Percentiles rank a stretch among this genome's conserved stretches.
phyloP scores from a whole-genome alignment of 1,284 basidiomycete genomes.

The Phenoliferia sp. region DNA sequence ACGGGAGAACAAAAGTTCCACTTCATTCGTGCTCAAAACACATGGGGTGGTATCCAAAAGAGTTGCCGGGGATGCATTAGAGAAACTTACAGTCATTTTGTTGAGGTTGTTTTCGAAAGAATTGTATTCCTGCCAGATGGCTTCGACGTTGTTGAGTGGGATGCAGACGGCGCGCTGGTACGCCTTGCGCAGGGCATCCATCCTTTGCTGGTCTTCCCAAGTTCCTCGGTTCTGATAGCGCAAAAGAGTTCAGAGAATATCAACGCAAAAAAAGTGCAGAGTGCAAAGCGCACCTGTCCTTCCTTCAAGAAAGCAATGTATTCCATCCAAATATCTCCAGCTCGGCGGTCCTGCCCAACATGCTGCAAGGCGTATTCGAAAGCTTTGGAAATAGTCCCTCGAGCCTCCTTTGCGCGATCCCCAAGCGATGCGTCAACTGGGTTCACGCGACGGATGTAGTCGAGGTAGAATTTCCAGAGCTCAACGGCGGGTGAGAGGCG shows the following conservation, averaged over 20 bases:
- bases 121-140: conserved; percentile 92
- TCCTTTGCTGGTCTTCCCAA: conserved; percentile 95
- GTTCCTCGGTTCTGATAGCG: conserved; percentile 61
- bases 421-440: conserved; percentile 46
- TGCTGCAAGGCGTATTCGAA: conserved; percentile 91
- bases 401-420: conserved; percentile 52
- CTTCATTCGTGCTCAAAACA: not conserved
- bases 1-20: not conserved
- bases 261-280: not conserved
- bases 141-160: conserved; percentile 87
- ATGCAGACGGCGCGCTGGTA: conserved; percentile 92
- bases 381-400: conserved; percentile 71
- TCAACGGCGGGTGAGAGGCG: conserved; percentile 76
- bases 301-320: conserved; percentile 77
- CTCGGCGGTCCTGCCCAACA: conserved; percentile 65
- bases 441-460: conserved; percentile 64
- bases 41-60: not conserved
- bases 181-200: conserved; percentile 84
- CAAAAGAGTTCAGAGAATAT: not conserved
- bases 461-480: conserved; percentile 79
- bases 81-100: conserved; percentile 63
- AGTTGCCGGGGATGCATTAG: not conserved
- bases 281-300: conserved; percentile 58
- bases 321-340: conserved; percentile 56
- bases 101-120: conserved; percentile 87